Conservation (phyloP, 2,329 filamentous ascomycete genomes). For the Microdochium nivale region DNA sequence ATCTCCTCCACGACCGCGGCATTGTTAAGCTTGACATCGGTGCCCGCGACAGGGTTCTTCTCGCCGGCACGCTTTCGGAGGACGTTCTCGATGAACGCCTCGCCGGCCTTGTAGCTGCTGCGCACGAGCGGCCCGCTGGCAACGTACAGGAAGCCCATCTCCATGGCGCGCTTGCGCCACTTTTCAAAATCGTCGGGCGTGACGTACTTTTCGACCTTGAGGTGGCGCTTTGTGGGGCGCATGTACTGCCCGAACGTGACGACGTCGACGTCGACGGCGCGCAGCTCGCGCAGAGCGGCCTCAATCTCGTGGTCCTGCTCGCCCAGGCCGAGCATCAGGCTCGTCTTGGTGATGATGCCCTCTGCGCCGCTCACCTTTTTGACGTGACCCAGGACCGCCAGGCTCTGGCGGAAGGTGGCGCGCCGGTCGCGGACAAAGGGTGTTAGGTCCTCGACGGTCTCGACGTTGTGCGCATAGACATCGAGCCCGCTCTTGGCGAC, state of each 20-base stretch:
- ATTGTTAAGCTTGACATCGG: conserved; percentile 1
- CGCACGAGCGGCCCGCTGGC: conserved; percentile 88
- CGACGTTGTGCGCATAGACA: conserved; percentile 94
- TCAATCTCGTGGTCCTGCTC: conserved; percentile 84
- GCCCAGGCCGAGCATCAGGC: conserved; percentile 90
- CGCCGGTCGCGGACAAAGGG: conserved; percentile 83
- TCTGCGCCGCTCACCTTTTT: conserved; percentile 63
- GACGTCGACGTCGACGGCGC: conserved; percentile 77
- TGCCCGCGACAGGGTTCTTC: conserved; percentile 15
- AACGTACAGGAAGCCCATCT: conserved; percentile 95
- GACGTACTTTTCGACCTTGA: conserved; percentile 93
- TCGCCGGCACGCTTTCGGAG: conserved; percentile 66
- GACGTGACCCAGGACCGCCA: conserved; percentile 70
- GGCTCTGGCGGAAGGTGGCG: conserved; percentile 79
- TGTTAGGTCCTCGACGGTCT: conserved; percentile 87
- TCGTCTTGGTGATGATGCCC: conserved; percentile 93
- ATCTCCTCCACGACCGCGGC: conserved; percentile 4
- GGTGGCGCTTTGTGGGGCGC: conserved; percentile 95
- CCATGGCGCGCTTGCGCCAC: conserved; percentile 82
- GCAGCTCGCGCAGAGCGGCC: conserved; percentile 70
- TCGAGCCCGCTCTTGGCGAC: conserved; percentile 86
- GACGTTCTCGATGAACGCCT: conserved; percentile 98
- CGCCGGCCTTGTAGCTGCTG: conserved; percentile 95
- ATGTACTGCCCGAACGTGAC: conserved; percentile 99
- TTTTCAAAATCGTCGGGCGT: conserved; percentile 85